A percentile compares a stretch with the other conserved stretches of the same genome.
phyloP scores from a whole-genome alignment of 345 rosid genomes.

The Rhizophora apiculata region DNA sequence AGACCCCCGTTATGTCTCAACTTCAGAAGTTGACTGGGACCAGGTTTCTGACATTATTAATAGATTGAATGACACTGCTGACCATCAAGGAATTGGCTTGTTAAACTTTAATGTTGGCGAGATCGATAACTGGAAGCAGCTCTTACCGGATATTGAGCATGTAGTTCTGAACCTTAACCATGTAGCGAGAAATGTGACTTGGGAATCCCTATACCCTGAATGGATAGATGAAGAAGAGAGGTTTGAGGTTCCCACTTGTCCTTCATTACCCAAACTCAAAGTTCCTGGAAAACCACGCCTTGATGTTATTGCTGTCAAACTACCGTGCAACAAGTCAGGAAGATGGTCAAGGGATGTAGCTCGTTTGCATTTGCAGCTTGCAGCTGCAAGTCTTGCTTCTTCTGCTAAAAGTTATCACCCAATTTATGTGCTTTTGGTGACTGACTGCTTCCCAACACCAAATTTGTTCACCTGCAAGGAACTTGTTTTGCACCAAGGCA shows the following conservation, averaged over 20 bases:
- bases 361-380: slow-evolving; percentile 80
- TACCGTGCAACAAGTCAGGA: slow-evolving; percentile 63
- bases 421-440: slow-evolving; percentile 59
- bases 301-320: slow-evolving; percentile 71
- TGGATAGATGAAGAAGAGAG: slow-evolving; percentile 96
- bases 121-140: slow-evolving; percentile 52
- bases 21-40: slow-evolving; percentile 56
- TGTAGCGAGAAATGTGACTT: slow-evolving; percentile 45
- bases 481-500: slow-evolving; percentile 48
- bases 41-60: slow-evolving; percentile 50
- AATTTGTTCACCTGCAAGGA: slow-evolving; percentile 83
- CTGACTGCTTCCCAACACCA: slow-evolving; percentile 72
- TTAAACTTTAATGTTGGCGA: slow-evolving; percentile 64
- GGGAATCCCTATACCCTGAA: slow-evolving; percentile 84
- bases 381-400: slow-evolving; percentile 74
- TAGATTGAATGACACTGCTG: slow-evolving; percentile 39
- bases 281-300: slow-evolving; percentile 69
- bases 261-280: slow-evolving; percentile 62
- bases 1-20: slow-evolving; percentile 60
- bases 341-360: slow-evolving; percentile 86
- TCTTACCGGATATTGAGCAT: slow-evolving; percentile 57
- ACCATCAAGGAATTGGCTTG: slow-evolving; percentile 68
- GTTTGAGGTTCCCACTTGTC: slow-evolving; percentile 76
- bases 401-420: slow-evolving; percentile 70
- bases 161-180: slow-evolving; percentile 49